These are phyloP conservation scores for Wickerhamiella musiphila DNA, from an alignment of 805 yeast species.

Conservation along the genomic window DNA sequence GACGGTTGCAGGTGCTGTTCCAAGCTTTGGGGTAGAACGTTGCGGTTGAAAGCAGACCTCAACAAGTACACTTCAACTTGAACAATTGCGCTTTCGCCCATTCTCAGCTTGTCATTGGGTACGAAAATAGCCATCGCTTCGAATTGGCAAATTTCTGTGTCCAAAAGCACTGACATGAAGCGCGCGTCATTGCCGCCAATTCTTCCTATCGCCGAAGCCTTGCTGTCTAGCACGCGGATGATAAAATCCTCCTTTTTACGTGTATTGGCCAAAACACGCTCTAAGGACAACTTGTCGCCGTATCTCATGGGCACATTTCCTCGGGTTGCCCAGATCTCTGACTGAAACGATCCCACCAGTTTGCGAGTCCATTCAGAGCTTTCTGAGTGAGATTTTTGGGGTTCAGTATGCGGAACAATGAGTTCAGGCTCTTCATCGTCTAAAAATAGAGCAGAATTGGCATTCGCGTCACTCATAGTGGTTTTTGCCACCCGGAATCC, in stretches of 20 bases:
- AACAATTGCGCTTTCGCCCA: conserved; percentile 61
- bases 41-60: conserved; percentile 22
- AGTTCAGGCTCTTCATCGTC: not conserved
- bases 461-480: not conserved
- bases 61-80: conserved; percentile 50
- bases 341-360: conserved; percentile 22
- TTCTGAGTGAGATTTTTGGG: not conserved
- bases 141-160: conserved; percentile 35
- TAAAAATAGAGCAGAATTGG: not conserved
- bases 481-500: not conserved
- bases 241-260: conserved; percentile 13
- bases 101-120: conserved; percentile 40
- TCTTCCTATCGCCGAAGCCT: conserved; percentile 52
- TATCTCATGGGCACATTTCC: conserved; percentile 18
- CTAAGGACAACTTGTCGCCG: conserved; percentile 18
- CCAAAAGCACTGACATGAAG: conserved; percentile 47
- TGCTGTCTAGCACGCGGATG: conserved; percentile 19
- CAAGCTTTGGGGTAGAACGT: too few species aligned
- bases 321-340: conserved; percentile 23
- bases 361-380: not conserved
- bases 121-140: conserved; percentile 39
- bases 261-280: conserved; percentile 10
- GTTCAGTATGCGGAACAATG: not conserved
- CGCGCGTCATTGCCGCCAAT: conserved; percentile 52
- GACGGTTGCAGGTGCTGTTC: conserved; percentile 15